These are phyloP conservation scores for Rhizomucor pusillus DNA, from an alignment of 371 early-diverging fungal genomes.

Conservation along the genomic window DNA sequence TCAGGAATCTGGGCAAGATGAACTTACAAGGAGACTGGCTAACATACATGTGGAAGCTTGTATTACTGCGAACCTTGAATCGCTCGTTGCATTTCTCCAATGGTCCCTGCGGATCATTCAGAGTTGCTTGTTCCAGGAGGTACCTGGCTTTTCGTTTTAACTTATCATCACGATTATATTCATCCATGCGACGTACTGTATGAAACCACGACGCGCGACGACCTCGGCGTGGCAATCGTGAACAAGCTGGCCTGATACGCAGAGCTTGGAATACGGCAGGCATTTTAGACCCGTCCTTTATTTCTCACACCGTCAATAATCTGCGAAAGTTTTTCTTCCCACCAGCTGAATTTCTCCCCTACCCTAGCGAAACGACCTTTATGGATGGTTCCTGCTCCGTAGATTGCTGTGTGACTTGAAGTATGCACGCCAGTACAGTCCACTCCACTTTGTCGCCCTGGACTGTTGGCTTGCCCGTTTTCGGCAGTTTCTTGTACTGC, in stretches of 20 bases:
- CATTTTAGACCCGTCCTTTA: constrained; percentile 87
- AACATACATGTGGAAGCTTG: constrained; percentile 69
- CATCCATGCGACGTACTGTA: constrained; percentile 45
- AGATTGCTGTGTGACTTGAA: constrained; percentile 8
- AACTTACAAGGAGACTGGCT: constrained; percentile 74
- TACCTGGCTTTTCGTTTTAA: too few species aligned
- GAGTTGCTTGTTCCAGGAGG: constrained; percentile 20
- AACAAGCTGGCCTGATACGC: constrained; percentile 59
- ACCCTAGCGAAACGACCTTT: constrained; percentile 69
- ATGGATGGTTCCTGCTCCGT: constrained; percentile 27
- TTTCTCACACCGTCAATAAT: too few species aligned
- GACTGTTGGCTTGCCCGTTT: constrained; percentile 67
- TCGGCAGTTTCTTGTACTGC: constrained; percentile 51
- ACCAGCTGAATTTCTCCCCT: constrained; percentile 13
- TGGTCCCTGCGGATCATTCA: background rate
- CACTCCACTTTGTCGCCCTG: constrained; percentile 64
- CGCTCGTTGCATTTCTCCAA: constrained; percentile 2
- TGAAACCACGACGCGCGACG: constrained; percentile 74
- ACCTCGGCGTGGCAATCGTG: constrained; percentile 89
- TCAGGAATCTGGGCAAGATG: background rate
- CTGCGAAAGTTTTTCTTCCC: constrained; percentile 3
- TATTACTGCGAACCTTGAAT: constrained; percentile 10
- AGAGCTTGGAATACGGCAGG: constrained; percentile 59
- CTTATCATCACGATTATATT: background rate
- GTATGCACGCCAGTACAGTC: constrained; percentile 83